A percentile compares a stretch with the other conserved stretches of the same genome.
phyloP scores from a whole-genome alignment of 257 asterid species.

The Solanum paucissectum region DNA sequence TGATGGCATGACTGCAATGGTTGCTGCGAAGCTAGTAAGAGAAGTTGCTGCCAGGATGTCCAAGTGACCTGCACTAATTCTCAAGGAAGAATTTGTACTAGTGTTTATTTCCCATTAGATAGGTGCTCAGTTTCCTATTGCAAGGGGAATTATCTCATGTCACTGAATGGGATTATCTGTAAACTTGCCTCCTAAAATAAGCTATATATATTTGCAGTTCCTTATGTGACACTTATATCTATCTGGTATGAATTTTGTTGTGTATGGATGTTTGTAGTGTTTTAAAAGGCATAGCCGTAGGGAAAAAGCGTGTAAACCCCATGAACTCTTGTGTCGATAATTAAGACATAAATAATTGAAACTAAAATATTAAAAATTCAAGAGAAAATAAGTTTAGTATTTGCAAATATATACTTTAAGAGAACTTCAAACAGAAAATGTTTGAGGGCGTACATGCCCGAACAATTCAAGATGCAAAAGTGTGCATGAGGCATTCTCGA shows the following conservation, averaged over 20 bases:
- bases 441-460: not conserved
- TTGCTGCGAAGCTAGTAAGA: slow-evolving; percentile 88
- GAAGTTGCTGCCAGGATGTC: slow-evolving; percentile 92
- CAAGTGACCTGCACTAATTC: slow-evolving; percentile 20
- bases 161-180: not conserved
- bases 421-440: not conserved
- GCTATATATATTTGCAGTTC: not conserved
- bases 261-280: not conserved
- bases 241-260: not conserved
- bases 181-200: not conserved
- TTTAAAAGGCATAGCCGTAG: not conserved
- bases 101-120: not conserved
- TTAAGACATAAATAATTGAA: not conserved
- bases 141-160: not conserved
- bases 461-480: not conserved
- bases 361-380: not conserved
- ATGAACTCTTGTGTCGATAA: not conserved
- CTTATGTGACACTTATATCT: not conserved
- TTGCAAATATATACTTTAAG: not conserved
- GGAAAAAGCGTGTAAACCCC: not conserved
- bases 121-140: not conserved
- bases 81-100: not conserved
- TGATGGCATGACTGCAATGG: slow-evolving; percentile 99
- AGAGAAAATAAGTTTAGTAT: not conserved
- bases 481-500: not conserved